Evolutionary conservation across 805 yeast species (phyloP), one percentile per base, ranked within the genome.

Genomic region (Danielia reshetovae): DNA sequence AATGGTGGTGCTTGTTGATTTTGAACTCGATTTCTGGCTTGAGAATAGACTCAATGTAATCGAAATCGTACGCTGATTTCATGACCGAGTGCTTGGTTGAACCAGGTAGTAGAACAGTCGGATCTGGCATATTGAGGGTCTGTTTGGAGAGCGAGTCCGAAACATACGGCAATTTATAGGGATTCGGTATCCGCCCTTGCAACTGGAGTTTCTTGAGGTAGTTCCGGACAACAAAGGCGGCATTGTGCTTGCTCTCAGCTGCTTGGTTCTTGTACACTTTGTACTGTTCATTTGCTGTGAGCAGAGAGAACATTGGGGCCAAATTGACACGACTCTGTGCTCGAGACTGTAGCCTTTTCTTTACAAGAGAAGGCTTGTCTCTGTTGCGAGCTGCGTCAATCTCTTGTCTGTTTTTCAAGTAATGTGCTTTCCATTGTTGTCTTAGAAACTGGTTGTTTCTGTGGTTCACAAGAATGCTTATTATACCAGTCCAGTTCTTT

Each of bases 1-100:
- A 34, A 29, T 42, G 45, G 22, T 58, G 57, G 26, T 38, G 24
- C 32, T 50, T 42, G 36, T 66, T 65, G 28, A 65, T 46, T 29
- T 55, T 57, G 40, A 52, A 54, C 42, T 57, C 69, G 13, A 67
- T 27, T 13, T 52, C 54, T 0, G 68, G 68, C 32, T 54, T 55
- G 18, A 64, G 19, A 2, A 67, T 49, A 2, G 59, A 40, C 5
- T 60, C 55, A 4, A 67, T 44, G 29, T 59, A 54, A 22, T 52
- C 57, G 42, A 40, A 25, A 38, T 65, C 69, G 45, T 65, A 65
- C 1, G 60, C 62, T 3, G 36, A 33, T n/a, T 41, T 36, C 17
- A 60, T 32, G 2, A 51, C 47, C n/a, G 36, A 17, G 6, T 34
- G 21, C 21, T 32, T 44, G 12, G 57, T 55, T 1, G 64, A 52